phyloP scores from a whole-genome alignment of 2,329 filamentous ascomycete genomes.

The Pestalotiopsis fici region DNA sequence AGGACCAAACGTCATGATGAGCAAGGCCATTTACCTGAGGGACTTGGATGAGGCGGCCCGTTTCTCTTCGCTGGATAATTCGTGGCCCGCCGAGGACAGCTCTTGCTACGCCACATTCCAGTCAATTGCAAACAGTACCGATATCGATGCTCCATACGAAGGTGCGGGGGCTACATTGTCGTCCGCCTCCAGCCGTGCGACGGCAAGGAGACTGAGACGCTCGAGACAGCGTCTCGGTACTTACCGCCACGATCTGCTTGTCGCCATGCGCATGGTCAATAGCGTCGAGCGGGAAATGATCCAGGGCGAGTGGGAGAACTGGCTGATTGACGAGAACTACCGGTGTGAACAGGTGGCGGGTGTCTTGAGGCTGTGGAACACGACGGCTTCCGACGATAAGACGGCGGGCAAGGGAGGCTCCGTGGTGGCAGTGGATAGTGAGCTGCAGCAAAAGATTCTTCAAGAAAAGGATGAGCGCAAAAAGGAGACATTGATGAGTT shows the following conservation, averaged over 20 bases:
- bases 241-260: slow-evolving; percentile 87
- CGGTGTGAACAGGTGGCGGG: slow-evolving; percentile 67
- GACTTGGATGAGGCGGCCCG: slow-evolving; percentile 71
- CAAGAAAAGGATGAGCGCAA: slow-evolving; percentile 24
- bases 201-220: slow-evolving; percentile 68
- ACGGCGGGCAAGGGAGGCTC: not conserved
- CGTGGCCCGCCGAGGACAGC: slow-evolving; percentile 44
- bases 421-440: slow-evolving; percentile 16
- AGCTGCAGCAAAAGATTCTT: slow-evolving; percentile 31
- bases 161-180: slow-evolving; percentile 49
- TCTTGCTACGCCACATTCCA: slow-evolving; percentile 63
- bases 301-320: slow-evolving; percentile 88
- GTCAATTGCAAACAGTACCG: slow-evolving; percentile 56
- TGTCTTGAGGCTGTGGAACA: slow-evolving; percentile 38
- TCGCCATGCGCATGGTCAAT: slow-evolving; percentile 89
- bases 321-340: slow-evolving; percentile 77
- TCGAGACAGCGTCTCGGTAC: slow-evolving; percentile 81
- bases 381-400: slow-evolving; percentile 6
- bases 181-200: slow-evolving; percentile 50
- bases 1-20: slow-evolving; percentile 77
- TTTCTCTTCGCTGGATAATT: slow-evolving; percentile 32
- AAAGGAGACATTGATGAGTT: slow-evolving; percentile 39
- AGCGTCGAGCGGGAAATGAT: slow-evolving; percentile 85
- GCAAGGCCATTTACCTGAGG: slow-evolving; percentile 78
- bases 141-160: slow-evolving; percentile 58